Base-by-base conservation (phyloP, 768 basidiomycete genomes). In the Tylopilus sp. region DNA sequence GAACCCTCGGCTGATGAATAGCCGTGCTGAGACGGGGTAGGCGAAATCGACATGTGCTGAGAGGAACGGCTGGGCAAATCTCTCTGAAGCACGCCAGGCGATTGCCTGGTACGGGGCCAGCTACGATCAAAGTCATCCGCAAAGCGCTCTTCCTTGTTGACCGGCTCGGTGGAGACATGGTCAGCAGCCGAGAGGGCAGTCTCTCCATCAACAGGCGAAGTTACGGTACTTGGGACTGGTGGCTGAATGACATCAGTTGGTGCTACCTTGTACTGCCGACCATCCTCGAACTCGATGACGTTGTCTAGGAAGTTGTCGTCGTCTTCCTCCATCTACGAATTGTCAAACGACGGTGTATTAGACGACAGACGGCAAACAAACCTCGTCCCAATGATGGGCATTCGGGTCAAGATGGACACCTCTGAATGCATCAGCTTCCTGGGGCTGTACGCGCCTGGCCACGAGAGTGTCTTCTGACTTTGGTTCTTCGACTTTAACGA, bases 301-400 rank as follows among this genome's bases (percentile, higher is more conserved):
- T 86, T 87, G 61, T 82, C 86, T 25, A 95, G 73, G 63, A 93
- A 95, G 62, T 93, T 89, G 65, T 92, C 88, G 53, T 94, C 90
- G 57, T 96, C 95, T 71, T 93, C 92, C 71, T 88, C 87, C 81
- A 92, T 89, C 89, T 92, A 63, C 25, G 31, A 43, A 50, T 8
- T 29, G 49, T 62, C 44, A 57, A 52, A 37, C 2, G 36, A 6
- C n/a, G 51, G 34, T 38, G 16, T 41, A 30, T 48, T 12, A 29
- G 22, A 44, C 31, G 52, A 50, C 10, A 50, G 48, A 55, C 60
- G 55, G 43, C 31, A 36, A n/a, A 71, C 89, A 56, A 57, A 98
- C 95, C 80, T 97, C 94, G 61, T 98, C 97, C 97, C 97, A 99
- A 66, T 98, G 94, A 65, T 93, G 89, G 4, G 89, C 85, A 62